These are phyloP conservation scores for Exophiala sideris DNA, from an alignment of 2,329 filamentous ascomycete species.

Conservation along the genomic window DNA sequence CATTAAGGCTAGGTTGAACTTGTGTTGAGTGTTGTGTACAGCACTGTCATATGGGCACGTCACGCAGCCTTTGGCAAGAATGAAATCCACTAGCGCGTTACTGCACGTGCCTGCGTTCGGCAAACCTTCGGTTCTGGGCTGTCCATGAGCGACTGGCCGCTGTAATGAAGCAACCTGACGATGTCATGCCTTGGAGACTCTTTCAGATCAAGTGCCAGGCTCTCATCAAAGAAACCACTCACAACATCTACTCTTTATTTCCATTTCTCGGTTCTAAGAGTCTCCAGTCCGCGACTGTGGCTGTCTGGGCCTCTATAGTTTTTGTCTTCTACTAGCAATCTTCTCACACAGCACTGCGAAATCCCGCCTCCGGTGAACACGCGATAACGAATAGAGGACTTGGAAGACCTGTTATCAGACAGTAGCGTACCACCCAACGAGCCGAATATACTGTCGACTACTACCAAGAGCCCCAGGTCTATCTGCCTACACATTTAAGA, in stretches of 20 bases:
- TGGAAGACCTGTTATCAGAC: constrained; percentile 11
- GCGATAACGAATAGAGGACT: constrained; percentile 16
- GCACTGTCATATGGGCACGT: too few relatives aligned
- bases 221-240: constrained; percentile 5
- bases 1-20: too few relatives aligned
- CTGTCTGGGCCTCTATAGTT: neutral
- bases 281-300: neutral
- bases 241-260: neutral
- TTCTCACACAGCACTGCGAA: neutral
- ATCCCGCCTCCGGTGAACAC: constrained; percentile 5
- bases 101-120: constrained; percentile 1
- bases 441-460: neutral
- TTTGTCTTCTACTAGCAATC: neutral
- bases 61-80: neutral
- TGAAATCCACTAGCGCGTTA: neutral
- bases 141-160: neutral
- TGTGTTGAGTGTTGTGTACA: too few relatives aligned
- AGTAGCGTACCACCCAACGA: constrained; percentile 9
- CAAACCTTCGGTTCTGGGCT: constrained; percentile 4
- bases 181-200: constrained; percentile 15
- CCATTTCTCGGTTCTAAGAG: neutral
- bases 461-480: too few relatives aligned
- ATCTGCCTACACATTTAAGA: neutral
- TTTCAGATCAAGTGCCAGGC: constrained; percentile 8
- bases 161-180: constrained; percentile 1